A percentile compares a stretch with the other conserved stretches of the same genome.
phyloP scores from a whole-genome alignment of 768 basidiomycete genomes.

The Mycena kentingensis region DNA sequence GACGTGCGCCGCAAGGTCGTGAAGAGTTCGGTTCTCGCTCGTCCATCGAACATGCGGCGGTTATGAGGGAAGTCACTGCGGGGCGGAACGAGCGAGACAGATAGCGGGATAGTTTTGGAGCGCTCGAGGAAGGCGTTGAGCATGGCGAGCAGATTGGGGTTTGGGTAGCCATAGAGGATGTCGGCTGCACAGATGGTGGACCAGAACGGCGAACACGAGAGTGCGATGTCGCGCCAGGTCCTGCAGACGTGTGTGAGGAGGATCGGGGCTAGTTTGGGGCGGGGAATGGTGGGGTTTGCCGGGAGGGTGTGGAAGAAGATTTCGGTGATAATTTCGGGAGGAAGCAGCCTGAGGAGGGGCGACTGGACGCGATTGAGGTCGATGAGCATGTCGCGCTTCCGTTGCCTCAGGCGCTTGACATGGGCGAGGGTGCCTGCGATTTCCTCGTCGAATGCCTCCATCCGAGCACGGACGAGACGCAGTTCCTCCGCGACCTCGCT shows the following conservation, averaged over 20 bases:
- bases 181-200: background rate
- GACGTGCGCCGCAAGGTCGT: background rate
- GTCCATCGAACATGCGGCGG: background rate
- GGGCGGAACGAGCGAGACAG: conserved; percentile 2
- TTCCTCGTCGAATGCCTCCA: conserved; percentile 14
- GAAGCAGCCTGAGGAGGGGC: conserved; percentile 4
- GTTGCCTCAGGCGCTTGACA: conserved; percentile 3
- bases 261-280: conserved; percentile 7
- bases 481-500: too few species aligned
- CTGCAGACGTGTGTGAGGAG: conserved; percentile 11
- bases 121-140: conserved; percentile 10
- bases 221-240: conserved; percentile 8
- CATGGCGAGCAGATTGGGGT: background rate
- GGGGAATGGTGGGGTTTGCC: background rate
- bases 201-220: conserved; percentile 12
- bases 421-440: conserved; percentile 17
- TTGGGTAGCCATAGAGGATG: background rate
- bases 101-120: conserved; percentile 1
- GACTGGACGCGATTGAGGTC: conserved; percentile 8
- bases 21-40: conserved; percentile 2
- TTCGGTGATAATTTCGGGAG: conserved; percentile 15
- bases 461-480: too few species aligned
- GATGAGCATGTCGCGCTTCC: background rate
- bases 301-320: conserved; percentile 13
- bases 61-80: background rate